Evolutionary conservation across 768 basidiomycete species (phyloP), one percentile per base, ranked within the genome.

Genomic region (Tulasnella sp.): DNA sequence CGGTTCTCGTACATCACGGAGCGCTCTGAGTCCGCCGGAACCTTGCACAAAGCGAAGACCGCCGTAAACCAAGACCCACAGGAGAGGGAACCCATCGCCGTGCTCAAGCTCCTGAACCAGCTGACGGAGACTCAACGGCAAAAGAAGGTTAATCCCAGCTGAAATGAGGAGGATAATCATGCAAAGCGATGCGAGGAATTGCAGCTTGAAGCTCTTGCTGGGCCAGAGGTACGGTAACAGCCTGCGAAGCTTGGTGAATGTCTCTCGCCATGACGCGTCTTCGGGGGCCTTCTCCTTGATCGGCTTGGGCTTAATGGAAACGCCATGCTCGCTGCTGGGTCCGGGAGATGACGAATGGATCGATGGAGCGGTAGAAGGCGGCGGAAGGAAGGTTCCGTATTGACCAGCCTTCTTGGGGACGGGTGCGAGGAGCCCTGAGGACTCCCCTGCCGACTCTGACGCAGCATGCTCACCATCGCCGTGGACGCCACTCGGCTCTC

Each of bases 201-300:
- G 95, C 5, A 97, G 87, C 79, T 88, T 88, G 42, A 84, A 83
- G 80, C 87, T 89, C 81, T 91, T 92, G 44, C 88, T 88, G 7
- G 96, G 96, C 95, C 95, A 97, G 12, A 97, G 89, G 85, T 93
- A 93, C 1, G 95, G 96, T 19, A 88, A 85, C 58, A 97, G 87
- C 72, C 89, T 89, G 73, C 87, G 86, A 79, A 97, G 86, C 68
- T 95, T 91, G 21, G 84, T 86, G 85, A 89, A 88, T 48, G 94
- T 86, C 84, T 94, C 93, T 31, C 86, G 81, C 92, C 93, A 95
- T 8, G 91, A 89, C 12, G 93, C 91, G 79, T 93, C 83, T 27
- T 83, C 83, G 21, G 83, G 83, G 27, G 82, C 80, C 48, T 82
- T 80, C 58, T 81, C 75, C 74, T 81, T 81, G 27, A 74, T 82